Conservation (phyloP, 306 rosid species). For the Prosopis cineraria region DNA sequence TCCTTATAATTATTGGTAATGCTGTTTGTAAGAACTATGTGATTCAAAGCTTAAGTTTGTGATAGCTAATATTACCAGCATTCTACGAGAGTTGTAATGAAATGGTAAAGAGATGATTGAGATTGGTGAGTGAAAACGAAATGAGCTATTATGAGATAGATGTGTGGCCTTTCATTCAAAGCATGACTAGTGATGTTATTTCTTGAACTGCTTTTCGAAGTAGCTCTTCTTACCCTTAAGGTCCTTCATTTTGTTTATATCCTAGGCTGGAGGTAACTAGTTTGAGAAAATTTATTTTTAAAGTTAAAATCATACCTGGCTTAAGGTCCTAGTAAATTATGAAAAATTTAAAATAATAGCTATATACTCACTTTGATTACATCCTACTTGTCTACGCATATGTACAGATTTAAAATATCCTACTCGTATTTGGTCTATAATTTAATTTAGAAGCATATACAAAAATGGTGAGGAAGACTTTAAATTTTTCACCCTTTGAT, state of each 20-base stretch:
- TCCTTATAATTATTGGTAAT: too few species aligned
- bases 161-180: slow-evolving; percentile 31
- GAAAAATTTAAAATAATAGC: too few species aligned
- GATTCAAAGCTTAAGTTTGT: neutral
- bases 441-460: too few species aligned
- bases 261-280: slow-evolving; percentile 47
- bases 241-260: neutral
- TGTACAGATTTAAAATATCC: neutral
- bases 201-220: too few species aligned
- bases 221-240: neutral
- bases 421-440: too few species aligned
- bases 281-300: too few species aligned
- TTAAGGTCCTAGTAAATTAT: too few species aligned
- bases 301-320: too few species aligned
- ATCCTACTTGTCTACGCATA: neutral
- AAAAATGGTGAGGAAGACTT: too few species aligned
- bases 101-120: slow-evolving; percentile 25
- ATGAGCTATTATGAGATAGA: slow-evolving; percentile 27
- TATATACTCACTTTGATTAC: neutral
- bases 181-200: slow-evolving; percentile 30
- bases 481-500: too few species aligned
- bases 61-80: slow-evolving; percentile 32
- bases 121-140: neutral
- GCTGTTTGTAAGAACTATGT: too few species aligned
- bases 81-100: slow-evolving; percentile 22